A percentile compares a stretch with the other conserved stretches of the same genome.
Conservation (phyloP, 176 grass and related monocot genomes). For the Oryza officinalis region DNA sequence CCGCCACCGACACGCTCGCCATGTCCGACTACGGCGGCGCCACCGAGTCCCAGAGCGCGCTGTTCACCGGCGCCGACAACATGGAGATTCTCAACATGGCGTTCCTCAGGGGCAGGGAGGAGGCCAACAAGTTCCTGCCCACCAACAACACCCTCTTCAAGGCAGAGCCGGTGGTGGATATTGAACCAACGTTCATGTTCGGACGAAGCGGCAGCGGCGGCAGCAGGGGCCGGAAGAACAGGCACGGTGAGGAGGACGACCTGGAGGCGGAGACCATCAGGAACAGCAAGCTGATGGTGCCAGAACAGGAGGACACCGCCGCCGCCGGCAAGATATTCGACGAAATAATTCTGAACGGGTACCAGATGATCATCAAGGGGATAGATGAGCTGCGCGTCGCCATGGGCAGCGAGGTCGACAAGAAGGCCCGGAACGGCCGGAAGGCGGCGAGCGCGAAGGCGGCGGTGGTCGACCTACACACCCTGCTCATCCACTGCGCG, state of each 20-base stretch:
- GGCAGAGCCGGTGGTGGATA: constrained; percentile 29
- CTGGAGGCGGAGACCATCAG: constrained; percentile 50
- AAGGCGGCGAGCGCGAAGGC: not conserved
- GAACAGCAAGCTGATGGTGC: constrained; percentile 49
- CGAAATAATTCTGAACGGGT: constrained; percentile 36
- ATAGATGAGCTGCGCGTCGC: constrained; percentile 38
- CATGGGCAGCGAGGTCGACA: not conserved
- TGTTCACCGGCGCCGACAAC: not conserved
- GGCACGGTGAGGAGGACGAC: constrained; percentile 26
- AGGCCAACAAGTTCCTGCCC: constrained; percentile 58
- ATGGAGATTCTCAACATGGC: constrained; percentile 45
- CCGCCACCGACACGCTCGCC: not conserved
- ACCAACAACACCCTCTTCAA: constrained; percentile 36
- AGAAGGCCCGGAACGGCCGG: not conserved
- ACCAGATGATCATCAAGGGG: constrained; percentile 1
- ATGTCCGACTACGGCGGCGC: no score
- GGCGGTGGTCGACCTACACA: constrained; percentile 56
- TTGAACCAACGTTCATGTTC: constrained; percentile 27
- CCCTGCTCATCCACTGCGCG: no score
- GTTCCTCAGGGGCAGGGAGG: constrained; percentile 50
- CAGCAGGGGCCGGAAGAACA: constrained; percentile 36
- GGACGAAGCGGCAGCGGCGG: not conserved
- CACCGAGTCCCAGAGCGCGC: not conserved
- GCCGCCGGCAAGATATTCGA: constrained; percentile 47
- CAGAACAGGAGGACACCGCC: constrained; percentile 36